Conservation (phyloP, 495 filamentous ascomycete species). For the Staphylotrichum tortipilum region DNA sequence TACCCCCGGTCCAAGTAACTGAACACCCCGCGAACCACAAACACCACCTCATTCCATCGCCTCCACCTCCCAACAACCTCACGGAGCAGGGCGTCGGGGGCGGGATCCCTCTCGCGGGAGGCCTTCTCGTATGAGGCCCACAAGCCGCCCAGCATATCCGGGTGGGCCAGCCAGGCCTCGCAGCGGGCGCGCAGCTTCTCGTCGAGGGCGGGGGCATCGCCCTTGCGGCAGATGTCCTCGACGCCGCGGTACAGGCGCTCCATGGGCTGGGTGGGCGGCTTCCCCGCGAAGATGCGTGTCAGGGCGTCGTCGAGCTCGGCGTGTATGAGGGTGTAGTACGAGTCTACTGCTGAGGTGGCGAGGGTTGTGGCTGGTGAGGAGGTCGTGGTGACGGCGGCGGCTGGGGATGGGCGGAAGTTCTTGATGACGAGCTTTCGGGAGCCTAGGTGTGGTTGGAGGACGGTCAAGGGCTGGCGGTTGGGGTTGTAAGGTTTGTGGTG, state of each 20-base stretch:
- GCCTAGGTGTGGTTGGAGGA: conserved; percentile 49
- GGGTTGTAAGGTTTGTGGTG: not conserved
- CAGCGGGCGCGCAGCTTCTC: conserved; percentile 54
- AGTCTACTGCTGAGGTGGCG: conserved; percentile 38
- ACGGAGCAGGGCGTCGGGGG: no score
- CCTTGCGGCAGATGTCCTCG: conserved; percentile 79
- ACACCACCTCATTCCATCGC: conserved; percentile 69
- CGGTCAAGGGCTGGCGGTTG: conserved; percentile 8
- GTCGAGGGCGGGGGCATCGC: conserved; percentile 55
- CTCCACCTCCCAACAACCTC: conserved; percentile 63
- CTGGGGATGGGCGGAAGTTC: conserved; percentile 63
- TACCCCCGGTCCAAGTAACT: conserved; percentile 88
- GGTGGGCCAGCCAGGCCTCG: conserved; percentile 48
- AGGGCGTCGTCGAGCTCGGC: conserved; percentile 64
- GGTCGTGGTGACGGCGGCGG: conserved; percentile 6
- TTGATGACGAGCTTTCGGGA: conserved; percentile 81
- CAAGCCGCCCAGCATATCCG: conserved; percentile 47
- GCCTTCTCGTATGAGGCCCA: no score
- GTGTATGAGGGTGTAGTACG: conserved; percentile 68
- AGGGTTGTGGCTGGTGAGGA: conserved; percentile 12
- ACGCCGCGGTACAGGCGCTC: conserved; percentile 85
- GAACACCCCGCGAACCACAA: conserved; percentile 74
- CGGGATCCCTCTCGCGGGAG: no score
- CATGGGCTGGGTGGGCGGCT: conserved; percentile 55
- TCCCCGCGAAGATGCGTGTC: conserved; percentile 56